Evolutionary conservation across 1,284 basidiomycete species (phyloP), one percentile per base, ranked within the genome.

Genomic region (Ustilago tritici): DNA sequence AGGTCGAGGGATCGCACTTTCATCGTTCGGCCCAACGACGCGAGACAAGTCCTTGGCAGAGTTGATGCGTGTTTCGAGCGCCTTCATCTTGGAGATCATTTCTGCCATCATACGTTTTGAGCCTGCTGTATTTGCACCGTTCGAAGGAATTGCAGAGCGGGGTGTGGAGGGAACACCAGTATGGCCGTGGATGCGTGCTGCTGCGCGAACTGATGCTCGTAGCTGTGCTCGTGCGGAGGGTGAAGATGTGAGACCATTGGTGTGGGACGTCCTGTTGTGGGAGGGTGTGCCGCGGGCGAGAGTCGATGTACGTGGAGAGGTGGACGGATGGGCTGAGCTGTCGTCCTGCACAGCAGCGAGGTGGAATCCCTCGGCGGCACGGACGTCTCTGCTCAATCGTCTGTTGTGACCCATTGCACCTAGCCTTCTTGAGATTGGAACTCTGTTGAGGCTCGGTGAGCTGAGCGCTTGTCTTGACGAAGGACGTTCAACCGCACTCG

Each of bases 1-100:
- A 2, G 83, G 83, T 3, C 83, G 75, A 23, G 83, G 83, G 40
- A 85, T 80, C 32, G 82, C 79, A 56, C 80, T 82, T 55, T 81
- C 75, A 43, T 70, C 70, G 12, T 58, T 57, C 6, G 72, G 59
- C 28, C 66, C 68, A 3, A 74, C 65, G 8, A 71, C 62, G 4
- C 65, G 53, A 7, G 68, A 70, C 2, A 79, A 49, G 36, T 73
- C 72, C 61, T 76, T 70, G 19, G 80, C 82, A 17, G 63, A 70
- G 56, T 79, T 79, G 71, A 85, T 74, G 15, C 81, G 79, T 14
- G 68, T 63, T 60, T 84, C 80, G 49, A 85, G 78, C 60, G 79
- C 79, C 50, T 79, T 76, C 82, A 85, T 81, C 61, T 82, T 78
- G 55, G 65, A 62, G 9, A 80, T 74, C 76, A 85, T 76, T 11